phyloP scores from a whole-genome alignment of 768 basidiomycete genomes.

The Kwoniella europaea region DNA sequence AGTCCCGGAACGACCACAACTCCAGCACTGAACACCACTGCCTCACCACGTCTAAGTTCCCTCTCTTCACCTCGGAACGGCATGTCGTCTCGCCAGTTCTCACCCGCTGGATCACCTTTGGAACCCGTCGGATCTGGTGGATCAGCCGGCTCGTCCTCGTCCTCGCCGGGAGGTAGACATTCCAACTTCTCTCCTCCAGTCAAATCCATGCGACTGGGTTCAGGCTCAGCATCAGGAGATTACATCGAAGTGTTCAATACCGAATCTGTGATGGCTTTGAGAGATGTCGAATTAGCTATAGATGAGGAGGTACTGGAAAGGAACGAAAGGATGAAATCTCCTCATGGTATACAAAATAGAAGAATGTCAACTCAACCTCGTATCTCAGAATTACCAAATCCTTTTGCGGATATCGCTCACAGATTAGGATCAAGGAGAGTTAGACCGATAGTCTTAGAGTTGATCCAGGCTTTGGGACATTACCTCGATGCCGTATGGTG shows the following conservation, averaged over 20 bases:
- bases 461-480: conserved; percentile 47
- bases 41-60: not conserved
- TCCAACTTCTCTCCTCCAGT: conserved; percentile 7
- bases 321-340: conserved; percentile 11
- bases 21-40: not conserved
- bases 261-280: conserved; percentile 42
- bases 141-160: conserved; percentile 15
- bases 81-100: conserved; percentile 4
- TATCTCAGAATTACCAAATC: conserved; percentile 38
- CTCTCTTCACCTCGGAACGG: conserved; percentile 3
- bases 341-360: conserved; percentile 1
- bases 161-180: not conserved
- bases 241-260: conserved; percentile 31
- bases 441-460: conserved; percentile 46
- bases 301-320: conserved; percentile 33
- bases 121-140: conserved; percentile 6
- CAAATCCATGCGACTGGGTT: conserved; percentile 19
- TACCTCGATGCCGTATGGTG: conserved; percentile 48
- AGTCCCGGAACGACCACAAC: conserved; percentile 8
- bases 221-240: conserved; percentile 2
- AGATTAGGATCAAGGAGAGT: conserved; percentile 39
- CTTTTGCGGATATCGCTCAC: conserved; percentile 38
- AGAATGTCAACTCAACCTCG: conserved; percentile 35
- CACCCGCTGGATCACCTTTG: conserved; percentile 9
- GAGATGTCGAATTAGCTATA: conserved; percentile 47